Evolutionary conservation across 208 protist species (phyloP), one percentile per base, ranked within the genome.

Genomic region (Acanthamoeba pearcei): DNA sequence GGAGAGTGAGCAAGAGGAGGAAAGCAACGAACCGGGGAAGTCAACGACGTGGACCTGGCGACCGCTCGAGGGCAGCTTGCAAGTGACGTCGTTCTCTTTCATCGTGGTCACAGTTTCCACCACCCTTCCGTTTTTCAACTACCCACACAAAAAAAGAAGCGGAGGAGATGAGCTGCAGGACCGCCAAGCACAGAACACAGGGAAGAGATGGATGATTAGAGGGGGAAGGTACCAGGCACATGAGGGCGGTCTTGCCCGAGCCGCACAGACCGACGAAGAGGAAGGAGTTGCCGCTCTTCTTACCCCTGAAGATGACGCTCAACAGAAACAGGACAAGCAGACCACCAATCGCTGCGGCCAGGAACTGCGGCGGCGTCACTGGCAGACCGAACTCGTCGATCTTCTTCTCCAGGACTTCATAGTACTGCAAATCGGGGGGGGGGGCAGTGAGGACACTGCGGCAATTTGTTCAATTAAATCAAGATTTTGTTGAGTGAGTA

Each of bases 71-170:
- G 24, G 86, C 62, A 92, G 27, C 24, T 68, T 76, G 64, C 76
- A 76, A 5, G 32, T 92, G 53, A 68, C 64, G n/a, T 92, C 86
- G 86, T 92, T 92, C 62, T 92, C 86, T 27, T 92, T 92, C 86
- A 92, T 92, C 2, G 53, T 57, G 27, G 86, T 92, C 15, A 78
- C 62, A 22, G 86, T 92, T 17, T 92, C 86, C 86, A 76, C 35
- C 5, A 92, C 62, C 35, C 64, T 22, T 38, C 86, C 86, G 19
- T 76, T 38, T 32, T 74, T 72, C 86, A 92, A 53, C 86, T 92
- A 19, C 22, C 27, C 53, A 5, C 22, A 19, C 19, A 42, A 92
- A 3, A 35, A 2, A 38, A 38, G 38, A 38, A 24, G n/a, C 1
- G 38, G 29, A 38, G 22, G 38, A 51, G 22, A n/a, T 24, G 35